Base-by-base conservation (phyloP, 176 grass and related monocot species). In the Musa beccarii region DNA sequence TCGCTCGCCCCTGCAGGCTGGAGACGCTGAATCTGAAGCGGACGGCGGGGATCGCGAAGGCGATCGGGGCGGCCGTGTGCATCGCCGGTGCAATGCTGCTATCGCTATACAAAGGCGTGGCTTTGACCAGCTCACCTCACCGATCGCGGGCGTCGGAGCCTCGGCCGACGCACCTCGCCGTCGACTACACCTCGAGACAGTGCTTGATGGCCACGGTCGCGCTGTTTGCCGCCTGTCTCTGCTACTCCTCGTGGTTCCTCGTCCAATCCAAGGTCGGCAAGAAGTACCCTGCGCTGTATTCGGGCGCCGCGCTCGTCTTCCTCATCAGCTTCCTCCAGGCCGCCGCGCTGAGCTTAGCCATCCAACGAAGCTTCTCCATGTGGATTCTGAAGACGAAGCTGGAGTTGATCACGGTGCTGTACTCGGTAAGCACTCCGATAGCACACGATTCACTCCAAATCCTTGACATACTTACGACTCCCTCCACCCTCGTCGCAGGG, bases 1-100 rank as follows among this genome's bases (percentile, higher is more conserved):
- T 2, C 57, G 17, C 55, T 59, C 13, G 55, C 55, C n/a, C 0
- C 43, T 11, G 3, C 66, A 95, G 92, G 54, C 79, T 95, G 85
- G 92, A 95, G 84, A 90, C 75, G 2, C 71, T 95, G 49, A 95
- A 95, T 68, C 0, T 88, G 21, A 82, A 79, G 85, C 84, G 20
- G 68, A n/a, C 59, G 52, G 83, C 81, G 9, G 92, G 92, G 75
- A 25, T 90, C 20, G 70, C 82, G 15, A 95, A 95, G 16, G 83
- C 68, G 4, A 63, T 43, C 0, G 92, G 92, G 10, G 85, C 87
- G 0, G 24, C 88, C 21, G 84, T 95, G 66, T 95, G 85, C 88
- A 52, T 88, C 15, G 72, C 71, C 52, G 92, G 92, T 17, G 88
- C 87, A 14, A 20, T 90, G 57, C 75, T 88, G 66, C 81, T 95